Conservation (phyloP, 2,329 filamentous ascomycete genomes). For the Eutypella sp. region DNA sequence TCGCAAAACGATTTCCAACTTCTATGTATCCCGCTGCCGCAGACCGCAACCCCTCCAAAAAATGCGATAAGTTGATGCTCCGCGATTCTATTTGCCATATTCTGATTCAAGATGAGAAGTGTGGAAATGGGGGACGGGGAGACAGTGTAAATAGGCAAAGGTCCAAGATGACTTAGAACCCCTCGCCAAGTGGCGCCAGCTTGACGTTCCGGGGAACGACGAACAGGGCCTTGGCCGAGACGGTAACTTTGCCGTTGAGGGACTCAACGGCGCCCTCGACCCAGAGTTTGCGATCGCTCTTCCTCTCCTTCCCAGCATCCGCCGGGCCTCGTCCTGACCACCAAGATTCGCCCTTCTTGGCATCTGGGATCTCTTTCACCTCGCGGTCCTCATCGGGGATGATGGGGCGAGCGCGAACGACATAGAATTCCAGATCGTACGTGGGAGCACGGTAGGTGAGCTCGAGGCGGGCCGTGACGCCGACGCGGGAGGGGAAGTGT, state of each 20-base stretch:
- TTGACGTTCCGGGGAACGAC: conserved; percentile 50
- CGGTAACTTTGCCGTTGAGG: conserved; percentile 50
- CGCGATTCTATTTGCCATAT: too few relatives aligned
- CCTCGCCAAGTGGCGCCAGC: conserved; percentile 32
- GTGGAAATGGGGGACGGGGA: too few relatives aligned
- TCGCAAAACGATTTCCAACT: too few relatives aligned
- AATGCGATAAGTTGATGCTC: too few relatives aligned
- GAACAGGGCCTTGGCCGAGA: conserved; percentile 54
- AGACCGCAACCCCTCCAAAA: too few relatives aligned
- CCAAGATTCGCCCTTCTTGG: too few relatives aligned
- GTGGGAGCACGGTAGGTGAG: conserved; percentile 61
- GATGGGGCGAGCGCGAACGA: conserved; percentile 48
- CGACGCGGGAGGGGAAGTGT: conserved; percentile 41
- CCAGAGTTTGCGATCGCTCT: conserved; percentile 46
- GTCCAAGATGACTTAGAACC: conserved; percentile 35
- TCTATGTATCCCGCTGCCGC: too few relatives aligned
- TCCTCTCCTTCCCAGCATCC: conserved; percentile 15
- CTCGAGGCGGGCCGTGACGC: conserved; percentile 52
- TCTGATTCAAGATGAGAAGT: too few relatives aligned
- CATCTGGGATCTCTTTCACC: too few relatives aligned
- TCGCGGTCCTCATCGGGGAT: conserved; percentile 21
- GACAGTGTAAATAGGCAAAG: too few relatives aligned
- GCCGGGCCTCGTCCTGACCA: conserved; percentile 6
- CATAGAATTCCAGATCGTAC: conserved; percentile 56
- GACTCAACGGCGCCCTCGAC: conserved; percentile 50